phyloP scores from a whole-genome alignment of 2,329 filamentous ascomycete genomes.

The Eutypella sp. region DNA sequence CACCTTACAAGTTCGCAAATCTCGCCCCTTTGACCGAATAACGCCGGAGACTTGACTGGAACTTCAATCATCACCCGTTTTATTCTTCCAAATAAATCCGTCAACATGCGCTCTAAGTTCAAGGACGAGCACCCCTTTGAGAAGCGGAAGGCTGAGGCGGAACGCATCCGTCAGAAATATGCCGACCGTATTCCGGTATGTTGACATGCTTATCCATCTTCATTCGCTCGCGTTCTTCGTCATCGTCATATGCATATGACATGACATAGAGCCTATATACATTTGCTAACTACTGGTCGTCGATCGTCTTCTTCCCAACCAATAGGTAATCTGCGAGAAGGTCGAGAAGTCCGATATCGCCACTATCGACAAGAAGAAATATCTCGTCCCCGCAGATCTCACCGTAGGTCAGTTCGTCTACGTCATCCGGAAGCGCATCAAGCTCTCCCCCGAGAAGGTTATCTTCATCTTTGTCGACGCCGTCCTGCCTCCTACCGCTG shows the following conservation, averaged over 20 bases:
- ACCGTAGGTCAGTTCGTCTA: slow-evolving; percentile 99
- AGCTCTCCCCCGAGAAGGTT: slow-evolving; percentile 98
- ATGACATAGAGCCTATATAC: no score
- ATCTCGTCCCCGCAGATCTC: slow-evolving; percentile 92
- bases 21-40: no score
- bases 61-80: no score
- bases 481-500: slow-evolving; percentile 91
- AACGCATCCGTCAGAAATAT: slow-evolving; percentile 99
- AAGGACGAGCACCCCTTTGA: slow-evolving; percentile 99
- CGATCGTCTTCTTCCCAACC: slow-evolving; percentile 13
- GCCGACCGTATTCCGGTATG: slow-evolving; percentile 95
- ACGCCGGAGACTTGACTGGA: no score
- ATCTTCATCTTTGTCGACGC: slow-evolving; percentile 99
- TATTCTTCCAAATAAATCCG: neutral
- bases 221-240: neutral
- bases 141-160: slow-evolving; percentile 99
- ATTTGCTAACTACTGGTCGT: neutral
- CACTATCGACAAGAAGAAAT: slow-evolving; percentile 99
- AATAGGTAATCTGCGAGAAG: slow-evolving; percentile 98
- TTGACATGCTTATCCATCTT: slow-evolving; percentile 19
- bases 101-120: slow-evolving; percentile 96
- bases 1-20: neutral
- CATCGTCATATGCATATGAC: neutral
- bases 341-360: slow-evolving; percentile 99
- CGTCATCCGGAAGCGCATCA: slow-evolving; percentile 99